Evolutionary conservation across 352 stramenopile species (phyloP).

Genomic region (Saprolegnia parasitica): DNA sequence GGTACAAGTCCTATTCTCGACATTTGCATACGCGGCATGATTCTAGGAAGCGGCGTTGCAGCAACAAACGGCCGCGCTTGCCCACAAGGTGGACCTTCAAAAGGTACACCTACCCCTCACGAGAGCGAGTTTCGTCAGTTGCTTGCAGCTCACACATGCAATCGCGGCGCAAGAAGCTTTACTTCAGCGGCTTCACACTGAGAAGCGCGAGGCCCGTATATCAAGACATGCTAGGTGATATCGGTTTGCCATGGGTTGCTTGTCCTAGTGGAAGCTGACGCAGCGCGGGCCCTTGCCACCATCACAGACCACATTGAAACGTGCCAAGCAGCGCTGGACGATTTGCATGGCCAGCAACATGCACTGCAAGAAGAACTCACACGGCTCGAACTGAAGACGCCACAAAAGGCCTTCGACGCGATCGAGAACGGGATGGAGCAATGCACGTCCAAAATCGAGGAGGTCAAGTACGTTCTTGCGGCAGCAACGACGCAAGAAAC

Average conservation of each 20-base stretch:
- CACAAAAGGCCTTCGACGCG: background rate
- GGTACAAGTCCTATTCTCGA: background rate
- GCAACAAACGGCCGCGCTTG: background rate
- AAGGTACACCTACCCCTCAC: background rate
- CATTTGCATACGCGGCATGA: background rate
- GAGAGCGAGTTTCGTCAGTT: too few relatives aligned
- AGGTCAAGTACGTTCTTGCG: background rate
- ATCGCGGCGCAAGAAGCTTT: background rate
- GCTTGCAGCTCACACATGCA: conserved; percentile 5
- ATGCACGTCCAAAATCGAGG: background rate
- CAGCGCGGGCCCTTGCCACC: too few relatives aligned
- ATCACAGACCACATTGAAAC: too few relatives aligned
- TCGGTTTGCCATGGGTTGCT: too few relatives aligned
- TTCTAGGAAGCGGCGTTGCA: background rate
- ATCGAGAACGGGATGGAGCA: background rate
- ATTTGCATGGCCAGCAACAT: too few relatives aligned
- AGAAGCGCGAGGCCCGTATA: background rate
- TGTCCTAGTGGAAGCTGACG: too few relatives aligned
- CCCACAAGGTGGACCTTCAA: background rate
- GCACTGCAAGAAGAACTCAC: too few relatives aligned
- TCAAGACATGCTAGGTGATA: too few relatives aligned
- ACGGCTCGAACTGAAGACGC: too few relatives aligned
- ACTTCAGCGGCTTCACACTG: background rate
- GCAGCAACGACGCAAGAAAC: background rate
- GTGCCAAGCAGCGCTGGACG: too few relatives aligned